Evolutionary conservation across 2,329 filamentous ascomycete genomes (phyloP).

Genomic region (Cercospora canescens): DNA sequence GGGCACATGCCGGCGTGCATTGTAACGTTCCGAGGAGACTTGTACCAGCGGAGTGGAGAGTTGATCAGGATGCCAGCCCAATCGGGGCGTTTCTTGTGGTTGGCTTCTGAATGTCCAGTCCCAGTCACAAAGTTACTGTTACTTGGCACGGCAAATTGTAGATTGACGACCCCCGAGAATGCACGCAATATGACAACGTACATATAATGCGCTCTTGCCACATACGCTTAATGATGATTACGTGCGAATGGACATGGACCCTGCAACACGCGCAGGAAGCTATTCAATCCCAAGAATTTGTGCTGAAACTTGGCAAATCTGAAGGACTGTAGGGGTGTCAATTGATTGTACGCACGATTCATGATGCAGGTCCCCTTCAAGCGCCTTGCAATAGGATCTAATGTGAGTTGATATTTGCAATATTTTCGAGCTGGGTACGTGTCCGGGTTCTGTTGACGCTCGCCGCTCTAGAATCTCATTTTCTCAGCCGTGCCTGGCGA

Average conservation of each 20-base stretch:
- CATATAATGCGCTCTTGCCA: no score
- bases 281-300: background rate
- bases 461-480: background rate
- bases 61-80: background rate
- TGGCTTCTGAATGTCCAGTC: background rate
- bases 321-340: background rate
- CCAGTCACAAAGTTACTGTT: background rate
- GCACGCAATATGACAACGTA: background rate
- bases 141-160: background rate
- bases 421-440: background rate
- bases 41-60: background rate
- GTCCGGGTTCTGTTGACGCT: background rate
- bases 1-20: background rate
- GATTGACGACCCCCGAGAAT: background rate
- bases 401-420: background rate
- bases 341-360: background rate
- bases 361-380: background rate
- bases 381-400: background rate
- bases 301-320: background rate
- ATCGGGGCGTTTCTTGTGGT: background rate
- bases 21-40: background rate
- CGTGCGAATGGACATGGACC: background rate
- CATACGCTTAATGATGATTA: background rate
- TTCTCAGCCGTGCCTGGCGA: background rate
- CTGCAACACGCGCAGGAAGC: background rate